Evolutionary conservation across 257 asterid species (phyloP).

Genomic region (Leptodermis oblonga): DNA sequence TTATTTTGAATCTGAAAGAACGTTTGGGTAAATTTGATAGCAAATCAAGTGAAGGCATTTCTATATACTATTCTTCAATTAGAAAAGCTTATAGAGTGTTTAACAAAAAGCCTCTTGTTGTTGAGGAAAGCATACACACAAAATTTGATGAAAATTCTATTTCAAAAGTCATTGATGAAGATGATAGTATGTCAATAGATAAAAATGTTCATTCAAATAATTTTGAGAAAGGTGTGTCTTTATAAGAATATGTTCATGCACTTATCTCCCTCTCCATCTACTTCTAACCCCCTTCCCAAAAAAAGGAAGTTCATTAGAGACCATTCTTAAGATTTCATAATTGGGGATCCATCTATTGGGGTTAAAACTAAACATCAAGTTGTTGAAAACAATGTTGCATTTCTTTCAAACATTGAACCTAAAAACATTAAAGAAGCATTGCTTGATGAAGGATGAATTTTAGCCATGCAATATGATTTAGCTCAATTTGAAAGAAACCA

Average conservation of each 20-base stretch:
- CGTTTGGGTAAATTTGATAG: too few relatives aligned
- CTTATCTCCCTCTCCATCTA: background rate
- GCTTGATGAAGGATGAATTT: background rate
- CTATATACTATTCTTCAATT: background rate
- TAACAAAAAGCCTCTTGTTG: background rate
- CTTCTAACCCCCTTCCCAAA: too few relatives aligned
- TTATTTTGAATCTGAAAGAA: too few relatives aligned
- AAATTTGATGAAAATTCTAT: too few relatives aligned
- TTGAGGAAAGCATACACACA: too few relatives aligned
- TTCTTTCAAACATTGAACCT: background rate
- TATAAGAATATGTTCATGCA: background rate
- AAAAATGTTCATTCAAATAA: too few relatives aligned
- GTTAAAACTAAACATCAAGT: background rate
- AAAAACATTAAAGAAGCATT: background rate
- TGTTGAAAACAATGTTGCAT: too few relatives aligned
- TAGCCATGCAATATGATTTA: background rate
- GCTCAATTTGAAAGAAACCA: background rate
- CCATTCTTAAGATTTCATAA: background rate
- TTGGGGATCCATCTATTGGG: background rate
- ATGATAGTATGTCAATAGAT: background rate
- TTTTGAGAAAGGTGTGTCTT: background rate
- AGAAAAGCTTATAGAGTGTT: background rate
- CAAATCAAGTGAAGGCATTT: too few relatives aligned
- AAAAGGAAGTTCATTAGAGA: background rate
- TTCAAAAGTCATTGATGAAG: too few relatives aligned